Evolutionary conservation across 2,329 filamentous ascomycete species (phyloP).

Genomic region (Alternaria dauci): DNA sequence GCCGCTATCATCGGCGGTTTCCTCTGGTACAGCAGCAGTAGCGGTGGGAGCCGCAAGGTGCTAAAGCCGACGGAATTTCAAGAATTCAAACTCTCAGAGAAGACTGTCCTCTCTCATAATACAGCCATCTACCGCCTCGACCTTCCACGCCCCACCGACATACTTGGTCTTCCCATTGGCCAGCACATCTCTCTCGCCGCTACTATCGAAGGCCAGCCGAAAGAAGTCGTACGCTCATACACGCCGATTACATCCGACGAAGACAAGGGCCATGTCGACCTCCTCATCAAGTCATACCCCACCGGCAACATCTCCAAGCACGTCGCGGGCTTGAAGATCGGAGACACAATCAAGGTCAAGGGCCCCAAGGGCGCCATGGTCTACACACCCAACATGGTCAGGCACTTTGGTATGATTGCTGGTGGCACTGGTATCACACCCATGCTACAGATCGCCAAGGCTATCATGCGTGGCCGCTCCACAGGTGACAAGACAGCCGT

Average conservation of each 20-base stretch:
- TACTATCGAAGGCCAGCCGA: constrained; percentile 49
- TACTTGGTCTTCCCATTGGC: constrained; percentile 95
- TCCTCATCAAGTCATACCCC: constrained; percentile 97
- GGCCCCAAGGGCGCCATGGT: constrained; percentile 98
- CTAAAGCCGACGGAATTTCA: constrained; percentile 90
- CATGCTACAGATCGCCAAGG: constrained; percentile 95
- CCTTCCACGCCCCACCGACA: constrained; percentile 77
- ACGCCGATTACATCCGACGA: constrained; percentile 54
- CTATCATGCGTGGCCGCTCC: constrained; percentile 77
- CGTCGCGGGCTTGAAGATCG: constrained; percentile 82
- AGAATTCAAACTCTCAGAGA: constrained; percentile 91
- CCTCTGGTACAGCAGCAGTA: constrained; percentile 74
- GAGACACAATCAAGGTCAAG: constrained; percentile 81
- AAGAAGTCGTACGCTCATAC: constrained; percentile 54
- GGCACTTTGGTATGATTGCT: constrained; percentile 96
- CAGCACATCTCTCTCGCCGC: constrained; percentile 97
- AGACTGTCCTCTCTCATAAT: constrained; percentile 96
- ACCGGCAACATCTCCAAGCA: constrained; percentile 97
- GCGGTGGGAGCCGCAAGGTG: constrained; percentile 72
- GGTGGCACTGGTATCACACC: constrained; percentile 98
- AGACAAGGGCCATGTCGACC: constrained; percentile 85
- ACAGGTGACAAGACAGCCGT: constrained; percentile 86
- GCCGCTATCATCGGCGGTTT: constrained; percentile 72
- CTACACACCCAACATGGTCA: constrained; percentile 96
- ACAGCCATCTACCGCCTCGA: constrained; percentile 97